Base-by-base conservation (phyloP, 176 grass and related monocot genomes). In the Aegilops sharonensis region DNA sequence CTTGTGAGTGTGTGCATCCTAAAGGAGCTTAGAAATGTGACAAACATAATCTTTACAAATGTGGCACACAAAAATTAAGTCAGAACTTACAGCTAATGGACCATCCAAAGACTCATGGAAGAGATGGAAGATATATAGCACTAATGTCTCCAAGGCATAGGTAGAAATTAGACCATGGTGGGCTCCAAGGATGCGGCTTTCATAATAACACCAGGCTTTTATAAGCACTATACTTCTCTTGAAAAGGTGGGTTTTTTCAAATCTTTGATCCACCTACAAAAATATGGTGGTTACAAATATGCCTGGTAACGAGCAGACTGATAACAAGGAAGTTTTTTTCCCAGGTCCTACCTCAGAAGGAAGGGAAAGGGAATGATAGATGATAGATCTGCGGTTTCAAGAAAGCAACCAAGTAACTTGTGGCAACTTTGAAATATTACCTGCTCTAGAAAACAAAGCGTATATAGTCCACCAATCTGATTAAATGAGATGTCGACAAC, bases 121-220 rank as follows among this genome's bases (percentile, higher is more conserved):
- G 77, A 95, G 66, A 92, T 91, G 93, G 47, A 98, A 92, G 45
- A 98, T 88, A 73, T 92, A 95, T 32, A 98, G 35, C 5, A 98
- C 88, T 42, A 98, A 86, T 80, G 40, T 93, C 79, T 98, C 97
- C 85, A 98, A 94, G 9, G 97, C 97, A 86, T 98, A 95, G 5
- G 94, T 98, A 27, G 97, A 98, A 75, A 98, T 91, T 83, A 96
- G 76, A 82, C 92, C 97, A 92, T 98, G 88, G 71, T 98, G 90
- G 61, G 97, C 94, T 64, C 97, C 97, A 88, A 98, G 97, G 78
- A 98, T 95, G 54, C 94, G 97, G 47, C 94, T 95, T 88, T 98
- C 97, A 24, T 98, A 98, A 79, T 95, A 96, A 81, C 97, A 98
- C 94, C 92, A 98, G 68, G 89, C 78, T 86, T 98, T 98, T 81